phyloP scores from a whole-genome alignment of 225 moss, liverwort and hornwort species.

The Sphagnum contortum region DNA sequence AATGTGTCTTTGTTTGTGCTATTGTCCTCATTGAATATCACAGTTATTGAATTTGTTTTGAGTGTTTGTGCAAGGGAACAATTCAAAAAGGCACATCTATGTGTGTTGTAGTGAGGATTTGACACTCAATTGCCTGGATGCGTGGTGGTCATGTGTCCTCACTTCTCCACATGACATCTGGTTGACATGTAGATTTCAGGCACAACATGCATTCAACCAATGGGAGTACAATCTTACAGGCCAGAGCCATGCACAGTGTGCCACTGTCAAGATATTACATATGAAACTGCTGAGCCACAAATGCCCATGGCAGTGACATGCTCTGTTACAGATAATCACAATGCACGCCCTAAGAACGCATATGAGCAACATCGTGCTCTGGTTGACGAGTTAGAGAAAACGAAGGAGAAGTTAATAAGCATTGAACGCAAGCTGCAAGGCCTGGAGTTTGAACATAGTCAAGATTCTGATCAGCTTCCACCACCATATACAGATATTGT shows the following conservation, averaged over 20 bases:
- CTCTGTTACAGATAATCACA: constrained; percentile 50
- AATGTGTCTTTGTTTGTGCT: no score
- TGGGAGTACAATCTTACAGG: constrained; percentile 35
- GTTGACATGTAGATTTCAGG: constrained; percentile 34
- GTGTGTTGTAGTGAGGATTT: no score
- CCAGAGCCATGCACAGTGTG: constrained; percentile 42
- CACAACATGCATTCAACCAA: constrained; percentile 34
- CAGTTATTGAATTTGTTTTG: no score
- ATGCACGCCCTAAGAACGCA: constrained; percentile 38
- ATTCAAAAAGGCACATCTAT: no score
- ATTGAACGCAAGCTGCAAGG: constrained; percentile 50
- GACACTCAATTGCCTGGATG: no score
- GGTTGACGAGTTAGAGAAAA: constrained; percentile 57
- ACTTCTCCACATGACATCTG: no score
- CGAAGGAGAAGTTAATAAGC: constrained; percentile 42
- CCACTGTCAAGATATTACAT: constrained; percentile 47
- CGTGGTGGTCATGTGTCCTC: no score
- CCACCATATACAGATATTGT: constrained; percentile 45
- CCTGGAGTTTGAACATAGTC: constrained; percentile 40
- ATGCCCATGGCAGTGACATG: constrained; percentile 40
- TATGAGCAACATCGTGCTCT: constrained; percentile 47
- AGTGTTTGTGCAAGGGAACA: no score
- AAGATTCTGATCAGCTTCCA: constrained; percentile 37
- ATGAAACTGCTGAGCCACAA: constrained; percentile 40
- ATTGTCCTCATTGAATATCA: no score